Evolutionary conservation across 1,284 basidiomycete genomes (phyloP), one percentile per base, ranked within the genome.

Genomic region (Spongiforma sp.): DNA sequence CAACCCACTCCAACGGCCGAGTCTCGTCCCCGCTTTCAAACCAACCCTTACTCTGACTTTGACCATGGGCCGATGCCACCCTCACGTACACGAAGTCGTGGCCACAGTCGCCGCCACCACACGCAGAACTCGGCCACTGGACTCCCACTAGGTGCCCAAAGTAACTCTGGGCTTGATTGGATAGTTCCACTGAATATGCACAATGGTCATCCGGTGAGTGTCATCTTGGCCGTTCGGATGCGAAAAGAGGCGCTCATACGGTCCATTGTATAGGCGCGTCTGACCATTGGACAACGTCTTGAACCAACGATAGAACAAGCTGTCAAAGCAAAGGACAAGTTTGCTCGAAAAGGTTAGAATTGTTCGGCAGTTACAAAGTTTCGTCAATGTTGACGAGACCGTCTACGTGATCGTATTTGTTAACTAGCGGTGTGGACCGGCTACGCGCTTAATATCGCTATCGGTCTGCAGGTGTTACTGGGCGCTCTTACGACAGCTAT

Each of bases 401-500:
- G 11, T 53, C 24, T 41, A 11, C 39, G 26, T n/a, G 7, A 46
- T 32, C 30, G 48, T 50, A 28, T 50, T 3, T 21, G 5, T 10
- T 30, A 6, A 59, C 32, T 62, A 84, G 89, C 88, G 10, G 76
- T 74, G 59, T 70, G 79, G 62, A 84, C 84, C 1, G 82, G 83
- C 6, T 84, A 79, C 63, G 73, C 81, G 7, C 78, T 91, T 36
- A 91, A 91, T 69, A 65, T 77, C 17, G 84, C 84, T 4, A 84
- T 86, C 50, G 84, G 81, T 43, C 53, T 88, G 26, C 89, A 86
- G 71, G 86, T 92, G 10, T 60, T 89, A 0, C 76, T 91, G 19
- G 90, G 89, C 4, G 85, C 90, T 17, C 77, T 91, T 52, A 91
- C 88, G 14, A 91, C 90, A 0, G 89, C 84, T 1, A 69, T 91